Evolutionary conservation across 2,329 filamentous ascomycete genomes (phyloP).

Genomic region (Arthrinium phaeospermum): DNA sequence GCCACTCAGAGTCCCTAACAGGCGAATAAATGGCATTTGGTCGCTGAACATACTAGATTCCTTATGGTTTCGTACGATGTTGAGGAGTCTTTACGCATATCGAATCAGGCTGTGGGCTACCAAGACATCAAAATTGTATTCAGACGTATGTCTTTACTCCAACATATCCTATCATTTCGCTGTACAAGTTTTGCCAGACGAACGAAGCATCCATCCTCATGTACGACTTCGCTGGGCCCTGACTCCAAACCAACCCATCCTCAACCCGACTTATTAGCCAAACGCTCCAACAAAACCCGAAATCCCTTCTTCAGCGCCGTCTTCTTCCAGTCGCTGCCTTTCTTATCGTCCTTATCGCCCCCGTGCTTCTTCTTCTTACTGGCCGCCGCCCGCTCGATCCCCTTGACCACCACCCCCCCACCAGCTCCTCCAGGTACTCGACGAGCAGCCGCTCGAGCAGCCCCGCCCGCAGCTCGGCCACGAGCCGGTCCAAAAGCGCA

Average conservation of each 20-base stretch:
- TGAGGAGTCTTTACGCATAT: too few species aligned
- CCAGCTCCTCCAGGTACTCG: slow-evolving; percentile 21
- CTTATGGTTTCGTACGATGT: too few species aligned
- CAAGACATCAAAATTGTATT: too few species aligned
- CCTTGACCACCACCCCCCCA: neutral
- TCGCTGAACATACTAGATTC: too few species aligned
- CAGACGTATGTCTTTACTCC: too few species aligned
- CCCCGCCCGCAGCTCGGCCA: slow-evolving; percentile 18
- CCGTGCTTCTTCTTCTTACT: neutral
- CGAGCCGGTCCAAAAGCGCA: slow-evolving; percentile 19
- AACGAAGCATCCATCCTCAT: neutral
- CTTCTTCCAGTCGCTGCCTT: slow-evolving; percentile 23
- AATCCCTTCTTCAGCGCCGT: slow-evolving; percentile 18
- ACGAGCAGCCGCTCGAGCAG: slow-evolving; percentile 22
- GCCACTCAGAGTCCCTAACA: too few species aligned
- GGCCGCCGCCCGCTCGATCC: neutral
- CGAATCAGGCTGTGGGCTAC: too few species aligned
- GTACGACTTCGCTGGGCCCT: neutral
- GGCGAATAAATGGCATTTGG: too few species aligned
- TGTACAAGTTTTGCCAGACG: neutral
- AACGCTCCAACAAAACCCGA: neutral
- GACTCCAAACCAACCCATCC: neutral
- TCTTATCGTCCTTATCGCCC: neutral
- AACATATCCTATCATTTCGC: neutral
- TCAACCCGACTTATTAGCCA: neutral